phyloP scores from a whole-genome alignment of 2,329 filamentous ascomycete species.

The Penicillium sp. region DNA sequence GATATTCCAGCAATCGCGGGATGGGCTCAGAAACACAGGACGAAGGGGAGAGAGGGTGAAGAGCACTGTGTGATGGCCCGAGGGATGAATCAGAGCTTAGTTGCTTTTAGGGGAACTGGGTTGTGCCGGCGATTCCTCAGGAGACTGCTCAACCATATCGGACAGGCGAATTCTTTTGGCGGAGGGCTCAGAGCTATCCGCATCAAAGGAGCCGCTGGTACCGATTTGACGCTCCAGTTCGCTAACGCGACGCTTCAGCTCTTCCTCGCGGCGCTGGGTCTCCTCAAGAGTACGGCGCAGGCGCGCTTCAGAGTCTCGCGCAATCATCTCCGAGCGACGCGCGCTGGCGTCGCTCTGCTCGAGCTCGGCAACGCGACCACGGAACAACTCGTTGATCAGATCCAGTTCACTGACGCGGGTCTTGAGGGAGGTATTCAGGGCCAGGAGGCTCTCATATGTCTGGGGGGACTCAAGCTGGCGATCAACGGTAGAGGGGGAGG shows the following conservation, averaged over 20 bases:
- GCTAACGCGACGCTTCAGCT: slow-evolving; percentile 77
- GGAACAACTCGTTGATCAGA: slow-evolving; percentile 84
- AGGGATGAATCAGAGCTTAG: slow-evolving; percentile 19
- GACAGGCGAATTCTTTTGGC: slow-evolving; percentile 61
- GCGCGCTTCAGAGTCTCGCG: slow-evolving; percentile 56
- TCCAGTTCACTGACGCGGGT: slow-evolving; percentile 94
- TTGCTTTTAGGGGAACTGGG: slow-evolving; percentile 40
- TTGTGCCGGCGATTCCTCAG: slow-evolving; percentile 28
- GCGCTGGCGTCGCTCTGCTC: slow-evolving; percentile 74
- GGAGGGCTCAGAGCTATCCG: slow-evolving; percentile 46
- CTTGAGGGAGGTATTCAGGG: slow-evolving; percentile 83
- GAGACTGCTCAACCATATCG: slow-evolving; percentile 53
- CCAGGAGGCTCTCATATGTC: slow-evolving; percentile 76
- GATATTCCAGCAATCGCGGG: slow-evolving; percentile 26
- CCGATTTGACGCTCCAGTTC: slow-evolving; percentile 66
- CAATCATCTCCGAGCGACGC: slow-evolving; percentile 59
- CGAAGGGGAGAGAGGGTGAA: not conserved
- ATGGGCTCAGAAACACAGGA: slow-evolving; percentile 1
- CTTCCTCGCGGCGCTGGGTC: slow-evolving; percentile 75
- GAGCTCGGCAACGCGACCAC: slow-evolving; percentile 71
- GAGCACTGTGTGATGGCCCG: not conserved
- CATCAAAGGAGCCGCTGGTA: slow-evolving; percentile 19
- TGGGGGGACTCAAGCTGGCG: slow-evolving; percentile 71
- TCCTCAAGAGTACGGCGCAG: slow-evolving; percentile 71
- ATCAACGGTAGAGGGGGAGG: slow-evolving; percentile 62